These are phyloP conservation scores for Pseudoscleropodium purum DNA, from an alignment of 225 moss, liverwort and hornwort genomes.

Conservation along the genomic window DNA sequence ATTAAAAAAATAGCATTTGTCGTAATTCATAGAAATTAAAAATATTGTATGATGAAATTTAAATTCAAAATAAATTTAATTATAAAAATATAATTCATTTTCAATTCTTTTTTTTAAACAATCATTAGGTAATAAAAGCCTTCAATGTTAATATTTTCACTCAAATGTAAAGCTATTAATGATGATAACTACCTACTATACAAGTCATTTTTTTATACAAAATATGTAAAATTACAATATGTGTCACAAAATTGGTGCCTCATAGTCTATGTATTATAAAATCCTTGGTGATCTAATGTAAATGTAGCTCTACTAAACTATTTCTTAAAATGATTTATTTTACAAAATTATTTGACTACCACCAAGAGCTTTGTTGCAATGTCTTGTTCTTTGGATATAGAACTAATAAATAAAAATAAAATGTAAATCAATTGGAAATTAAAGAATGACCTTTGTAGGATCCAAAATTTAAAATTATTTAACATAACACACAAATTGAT, in stretches of 20 bases:
- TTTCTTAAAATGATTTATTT: not conserved
- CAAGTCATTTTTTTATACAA: not conserved
- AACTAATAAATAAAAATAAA: not conserved
- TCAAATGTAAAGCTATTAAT: not conserved
- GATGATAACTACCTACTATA: not conserved
- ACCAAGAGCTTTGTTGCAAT: not conserved
- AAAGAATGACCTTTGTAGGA: not conserved
- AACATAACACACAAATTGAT: not conserved
- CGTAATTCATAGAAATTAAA: not conserved
- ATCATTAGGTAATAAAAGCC: not conserved
- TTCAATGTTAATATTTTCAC: not conserved
- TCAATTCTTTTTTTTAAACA: not conserved
- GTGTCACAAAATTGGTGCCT: not conserved
- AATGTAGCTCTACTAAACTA: rapidly evolving
- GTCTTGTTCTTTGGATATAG: rapidly evolving
- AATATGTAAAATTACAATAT: not conserved
- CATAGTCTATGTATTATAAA: not conserved
- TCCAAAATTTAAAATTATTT: not conserved
- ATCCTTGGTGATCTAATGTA: not conserved
- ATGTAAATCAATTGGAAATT: too few relatives aligned
- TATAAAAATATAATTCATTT: too few relatives aligned
- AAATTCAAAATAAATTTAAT: not conserved
- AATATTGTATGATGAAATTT: not conserved
- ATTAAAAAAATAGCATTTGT: too few relatives aligned
- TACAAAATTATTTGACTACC: not conserved